A percentile compares a stretch with the other conserved stretches of the same genome.
Evolutionary conservation across 805 yeast species (phyloP).

Genomic region (Barnettozyma pratensis): DNA sequence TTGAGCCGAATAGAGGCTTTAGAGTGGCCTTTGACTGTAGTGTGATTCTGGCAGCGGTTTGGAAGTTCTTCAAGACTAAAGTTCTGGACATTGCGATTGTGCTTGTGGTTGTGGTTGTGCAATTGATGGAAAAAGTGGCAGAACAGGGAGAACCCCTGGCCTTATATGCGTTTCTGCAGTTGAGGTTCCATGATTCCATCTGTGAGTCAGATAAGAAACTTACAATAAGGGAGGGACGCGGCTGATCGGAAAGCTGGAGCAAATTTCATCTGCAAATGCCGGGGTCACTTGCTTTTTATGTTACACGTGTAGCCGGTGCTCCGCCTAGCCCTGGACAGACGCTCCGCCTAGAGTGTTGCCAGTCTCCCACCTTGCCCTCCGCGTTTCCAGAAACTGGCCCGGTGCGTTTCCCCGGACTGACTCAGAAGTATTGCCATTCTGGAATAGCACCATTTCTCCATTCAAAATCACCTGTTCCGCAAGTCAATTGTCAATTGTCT

Average conservation of each 20-base stretch:
- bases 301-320: too few species aligned
- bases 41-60: slow-evolving; percentile 23
- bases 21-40: slow-evolving; percentile 13
- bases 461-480: too few species aligned
- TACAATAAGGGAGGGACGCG: background rate
- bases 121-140: too few species aligned
- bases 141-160: background rate
- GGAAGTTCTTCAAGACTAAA: slow-evolving; percentile 21
- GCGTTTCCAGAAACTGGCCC: too few species aligned
- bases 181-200: slow-evolving; percentile 6
- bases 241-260: slow-evolving; percentile 6
- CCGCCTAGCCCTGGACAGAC: too few species aligned
- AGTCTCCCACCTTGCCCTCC: too few species aligned
- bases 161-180: slow-evolving; percentile 3
- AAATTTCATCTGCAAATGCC: background rate
- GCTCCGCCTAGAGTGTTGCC: too few species aligned
- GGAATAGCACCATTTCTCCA: too few species aligned
- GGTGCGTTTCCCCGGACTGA: too few species aligned
- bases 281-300: background rate
- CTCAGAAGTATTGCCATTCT: too few species aligned
- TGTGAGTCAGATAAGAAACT: background rate
- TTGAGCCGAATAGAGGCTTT: slow-evolving; percentile 13
- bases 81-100: slow-evolving; percentile 12
- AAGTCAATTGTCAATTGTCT: too few species aligned
- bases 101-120: too few species aligned